Percentiles rank a stretch among this genome's conserved stretches.
These are phyloP conservation scores for Brassica hybrid DNA, from an alignment of 441 rosid genomes.

Conservation along the genomic window DNA sequence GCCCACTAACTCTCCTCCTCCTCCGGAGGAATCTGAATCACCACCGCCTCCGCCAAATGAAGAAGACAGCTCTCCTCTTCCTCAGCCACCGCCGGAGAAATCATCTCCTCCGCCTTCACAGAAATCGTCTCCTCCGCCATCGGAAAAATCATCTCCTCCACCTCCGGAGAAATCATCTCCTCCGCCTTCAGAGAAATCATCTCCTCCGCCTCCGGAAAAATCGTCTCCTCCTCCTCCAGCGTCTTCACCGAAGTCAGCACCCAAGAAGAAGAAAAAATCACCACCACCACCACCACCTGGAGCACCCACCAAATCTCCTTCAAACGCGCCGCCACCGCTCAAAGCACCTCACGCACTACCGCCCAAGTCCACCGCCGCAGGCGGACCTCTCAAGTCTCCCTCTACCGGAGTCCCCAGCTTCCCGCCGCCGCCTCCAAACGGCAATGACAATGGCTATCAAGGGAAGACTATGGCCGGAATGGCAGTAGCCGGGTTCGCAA, in stretches of 20 bases:
- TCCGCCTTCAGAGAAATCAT: too few species aligned
- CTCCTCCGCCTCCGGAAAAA: too few species aligned
- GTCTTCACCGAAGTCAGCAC: constrained; percentile 33
- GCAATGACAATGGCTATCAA: constrained; percentile 7
- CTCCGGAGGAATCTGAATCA: constrained; percentile 13
- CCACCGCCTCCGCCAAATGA: constrained; percentile 32
- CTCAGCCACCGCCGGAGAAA: background rate
- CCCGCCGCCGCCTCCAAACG: constrained; percentile 7
- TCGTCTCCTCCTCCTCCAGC: constrained; percentile 28
- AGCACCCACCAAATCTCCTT: too few species aligned
- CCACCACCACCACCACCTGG: constrained; percentile 15
- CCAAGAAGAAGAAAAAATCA: constrained; percentile 13
- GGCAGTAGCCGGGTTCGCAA: constrained; percentile 43
- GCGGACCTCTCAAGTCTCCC: constrained; percentile 21
- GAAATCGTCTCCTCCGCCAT: background rate
- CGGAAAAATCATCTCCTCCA: background rate
- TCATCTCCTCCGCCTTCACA: background rate
- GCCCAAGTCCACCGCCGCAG: background rate
- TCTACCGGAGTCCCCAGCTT: constrained; percentile 7
- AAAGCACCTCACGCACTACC: constrained; percentile 29
- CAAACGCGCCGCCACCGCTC: constrained; percentile 11
- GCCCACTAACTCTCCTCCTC: constrained; percentile 14
- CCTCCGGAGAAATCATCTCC: too few species aligned
- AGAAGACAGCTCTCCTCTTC: constrained; percentile 31
- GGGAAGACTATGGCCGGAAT: constrained; percentile 43